These are phyloP conservation scores for Neocucurbitaria cava DNA, from an alignment of 2,329 filamentous ascomycete genomes.

Conservation along the genomic window DNA sequence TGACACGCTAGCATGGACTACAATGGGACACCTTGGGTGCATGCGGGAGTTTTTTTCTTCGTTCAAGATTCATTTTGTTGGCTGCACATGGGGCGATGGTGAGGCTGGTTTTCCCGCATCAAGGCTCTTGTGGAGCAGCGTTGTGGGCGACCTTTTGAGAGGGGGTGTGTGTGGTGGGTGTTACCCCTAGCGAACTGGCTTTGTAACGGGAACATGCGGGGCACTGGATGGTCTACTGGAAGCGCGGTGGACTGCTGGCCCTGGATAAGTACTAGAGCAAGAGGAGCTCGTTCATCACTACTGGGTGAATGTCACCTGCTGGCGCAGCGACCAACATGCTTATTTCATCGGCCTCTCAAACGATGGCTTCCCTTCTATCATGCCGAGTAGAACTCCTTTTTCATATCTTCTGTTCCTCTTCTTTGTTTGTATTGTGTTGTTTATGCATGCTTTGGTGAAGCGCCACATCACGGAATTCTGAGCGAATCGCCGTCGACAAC, in stretches of 20 bases:
- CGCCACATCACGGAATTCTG: not conserved
- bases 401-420: not conserved
- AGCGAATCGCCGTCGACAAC: not conserved
- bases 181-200: not conserved
- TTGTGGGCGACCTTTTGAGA: slow-evolving; percentile 1
- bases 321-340: slow-evolving; percentile 26
- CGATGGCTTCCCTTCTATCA: slow-evolving; percentile 22
- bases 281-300: slow-evolving; percentile 10
- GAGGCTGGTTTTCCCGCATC: slow-evolving; percentile 10
- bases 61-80: slow-evolving; percentile 32
- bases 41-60: slow-evolving; percentile 46
- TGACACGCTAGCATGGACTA: slow-evolving; percentile 33
- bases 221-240: slow-evolving; percentile 7
- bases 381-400: slow-evolving; percentile 4
- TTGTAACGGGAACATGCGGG: slow-evolving; percentile 15
- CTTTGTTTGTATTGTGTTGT: not conserved
- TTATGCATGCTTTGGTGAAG: not conserved
- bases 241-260: slow-evolving; percentile 17
- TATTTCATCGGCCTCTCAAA: slow-evolving; percentile 29
- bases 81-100: slow-evolving; percentile 23
- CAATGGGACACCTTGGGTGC: slow-evolving; percentile 40
- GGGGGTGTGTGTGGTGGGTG: slow-evolving; percentile 1
- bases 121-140: not conserved
- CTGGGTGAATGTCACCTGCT: slow-evolving; percentile 20
- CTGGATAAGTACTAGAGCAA: slow-evolving; percentile 31